Evolutionary conservation across 495 filamentous ascomycete species (phyloP), one percentile per base, ranked within the genome.

Genomic region (Penicillium tannophilum): DNA sequence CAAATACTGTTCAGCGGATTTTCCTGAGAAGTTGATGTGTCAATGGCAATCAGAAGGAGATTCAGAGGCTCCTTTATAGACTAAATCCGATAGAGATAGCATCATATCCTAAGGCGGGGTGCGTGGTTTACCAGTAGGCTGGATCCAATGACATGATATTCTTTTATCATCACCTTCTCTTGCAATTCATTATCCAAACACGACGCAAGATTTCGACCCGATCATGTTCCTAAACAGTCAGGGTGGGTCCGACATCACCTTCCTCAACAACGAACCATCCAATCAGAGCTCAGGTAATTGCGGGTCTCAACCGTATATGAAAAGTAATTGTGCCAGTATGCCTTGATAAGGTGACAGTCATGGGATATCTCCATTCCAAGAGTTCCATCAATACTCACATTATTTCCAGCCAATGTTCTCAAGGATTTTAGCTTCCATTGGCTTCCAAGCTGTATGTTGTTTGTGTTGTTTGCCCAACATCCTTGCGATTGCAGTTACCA

Each of bases 211-310:
- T 36, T 36, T 36, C 33, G 10, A 45, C 8, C 43, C 45, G 26
- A 53, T 49, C 14, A 14, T 30, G 6, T 39, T 48, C 26, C 31
- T 31, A 30, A 26, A 48, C 16, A 31, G 54, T 23, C 19, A 20
- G 20, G 16, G 54, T 56, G 43, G 44, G 44, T 56, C 39, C 30
- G 20, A 26, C 1, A 52, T 52, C 48, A 52, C 56, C 56, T 58
- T 58, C 56, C 48, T 47, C 1, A 8, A 46, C 6, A 6, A 19
- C 16, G 1, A 6, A 17, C 19, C 1, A 9, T 11, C 56, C 56
- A 58, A 58, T 58, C 26, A 47, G 33, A 0, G 9, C 12, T 14
- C 9, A 3, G 2, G 33, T 10, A 3, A 14, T 2, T 36, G 33
- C 33, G 33, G 33, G 33, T 3, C 33, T 36, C 33, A 36, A 10